Percentiles rank a stretch among this genome's conserved stretches.
These are phyloP conservation scores for Parastagonospora nodorum DNA, from an alignment of 2,329 filamentous ascomycete species.

Conservation along the genomic window DNA sequence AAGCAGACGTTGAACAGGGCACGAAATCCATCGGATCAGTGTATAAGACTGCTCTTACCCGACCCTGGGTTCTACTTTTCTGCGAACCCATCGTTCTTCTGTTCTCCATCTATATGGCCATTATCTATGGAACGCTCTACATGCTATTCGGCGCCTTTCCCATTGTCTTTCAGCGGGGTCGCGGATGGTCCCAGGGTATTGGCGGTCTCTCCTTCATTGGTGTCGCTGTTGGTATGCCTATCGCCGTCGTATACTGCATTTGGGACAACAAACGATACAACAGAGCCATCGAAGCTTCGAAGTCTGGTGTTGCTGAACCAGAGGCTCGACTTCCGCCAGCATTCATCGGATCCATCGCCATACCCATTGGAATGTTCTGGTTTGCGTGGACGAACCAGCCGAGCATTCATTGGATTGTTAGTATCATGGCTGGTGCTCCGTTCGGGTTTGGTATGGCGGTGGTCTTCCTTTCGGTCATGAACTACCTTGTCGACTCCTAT, in stretches of 20 bases:
- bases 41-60: slow-evolving; percentile 25
- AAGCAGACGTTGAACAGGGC: slow-evolving; percentile 33
- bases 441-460: slow-evolving; percentile 51
- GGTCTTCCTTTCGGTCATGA: slow-evolving; percentile 55
- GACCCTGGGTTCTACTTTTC: slow-evolving; percentile 26
- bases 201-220: slow-evolving; percentile 43
- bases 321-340: slow-evolving; percentile 55
- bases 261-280: slow-evolving; percentile 45
- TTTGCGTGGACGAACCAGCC: slow-evolving; percentile 56
- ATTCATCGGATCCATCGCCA: slow-evolving; percentile 59
- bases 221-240: slow-evolving; percentile 21
- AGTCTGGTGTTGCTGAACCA: slow-evolving; percentile 56
- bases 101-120: slow-evolving; percentile 27
- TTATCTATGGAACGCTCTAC: slow-evolving; percentile 52
- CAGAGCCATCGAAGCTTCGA: slow-evolving; percentile 21
- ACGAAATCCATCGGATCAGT: slow-evolving; percentile 3
- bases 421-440: slow-evolving; percentile 55
- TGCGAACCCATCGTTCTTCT: slow-evolving; percentile 27
- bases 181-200: slow-evolving; percentile 44
- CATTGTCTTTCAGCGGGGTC: slow-evolving; percentile 46
- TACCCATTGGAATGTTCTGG: slow-evolving; percentile 57
- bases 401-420: slow-evolving; percentile 61
- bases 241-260: slow-evolving; percentile 29
- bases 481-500: slow-evolving; percentile 70
- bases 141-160: slow-evolving; percentile 57